Percentiles rank a stretch among this genome's conserved stretches.
Evolutionary conservation across 495 filamentous ascomycete species (phyloP).

Genomic region (Pyrenula aspistea): DNA sequence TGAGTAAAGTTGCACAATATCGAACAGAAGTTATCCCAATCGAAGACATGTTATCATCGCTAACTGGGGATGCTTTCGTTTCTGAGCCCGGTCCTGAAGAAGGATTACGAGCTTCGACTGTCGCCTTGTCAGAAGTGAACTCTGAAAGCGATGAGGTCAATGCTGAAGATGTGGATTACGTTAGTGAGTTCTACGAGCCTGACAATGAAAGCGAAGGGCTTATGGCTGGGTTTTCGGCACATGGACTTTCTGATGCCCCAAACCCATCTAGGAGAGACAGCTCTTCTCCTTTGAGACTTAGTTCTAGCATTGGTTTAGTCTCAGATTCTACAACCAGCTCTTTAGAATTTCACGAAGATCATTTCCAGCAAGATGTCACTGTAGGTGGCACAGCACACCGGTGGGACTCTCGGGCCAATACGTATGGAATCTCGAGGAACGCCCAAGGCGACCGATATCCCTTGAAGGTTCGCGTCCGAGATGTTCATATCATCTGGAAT

Average conservation of each 20-base stretch:
- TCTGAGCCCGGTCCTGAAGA: slow-evolving; percentile 13
- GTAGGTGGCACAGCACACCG: slow-evolving; percentile 58
- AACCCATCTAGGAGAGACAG: not conserved
- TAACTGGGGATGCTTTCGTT: slow-evolving; percentile 73
- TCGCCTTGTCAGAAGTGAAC: slow-evolving; percentile 5
- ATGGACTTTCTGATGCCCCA: not conserved
- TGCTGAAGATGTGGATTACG: slow-evolving; percentile 44
- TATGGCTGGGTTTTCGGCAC: not conserved
- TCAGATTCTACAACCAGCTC: slow-evolving; percentile 8
- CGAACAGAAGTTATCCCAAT: slow-evolving; percentile 76
- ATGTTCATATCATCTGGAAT: slow-evolving; percentile 95
- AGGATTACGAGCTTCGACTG: slow-evolving; percentile 4
- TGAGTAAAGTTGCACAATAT: slow-evolving; percentile 72
- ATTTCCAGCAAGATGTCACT: slow-evolving; percentile 53
- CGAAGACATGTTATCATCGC: slow-evolving; percentile 77
- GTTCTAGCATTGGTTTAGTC: not conserved
- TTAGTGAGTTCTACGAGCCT: slow-evolving; percentile 50
- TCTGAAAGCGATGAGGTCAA: slow-evolving; percentile 4
- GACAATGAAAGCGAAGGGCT: slow-evolving; percentile 22
- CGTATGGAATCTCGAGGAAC: slow-evolving; percentile 54
- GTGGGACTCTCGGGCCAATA: slow-evolving; percentile 66
- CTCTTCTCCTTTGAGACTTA: not conserved
- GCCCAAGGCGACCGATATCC: slow-evolving; percentile 55
- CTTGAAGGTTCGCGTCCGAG: slow-evolving; percentile 63
- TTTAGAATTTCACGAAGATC: slow-evolving; percentile 66